Percentiles rank a stretch among this genome's conserved stretches.
phyloP scores from a whole-genome alignment of 2,329 filamentous ascomycete species.

The Aspergillus glaucus region DNA sequence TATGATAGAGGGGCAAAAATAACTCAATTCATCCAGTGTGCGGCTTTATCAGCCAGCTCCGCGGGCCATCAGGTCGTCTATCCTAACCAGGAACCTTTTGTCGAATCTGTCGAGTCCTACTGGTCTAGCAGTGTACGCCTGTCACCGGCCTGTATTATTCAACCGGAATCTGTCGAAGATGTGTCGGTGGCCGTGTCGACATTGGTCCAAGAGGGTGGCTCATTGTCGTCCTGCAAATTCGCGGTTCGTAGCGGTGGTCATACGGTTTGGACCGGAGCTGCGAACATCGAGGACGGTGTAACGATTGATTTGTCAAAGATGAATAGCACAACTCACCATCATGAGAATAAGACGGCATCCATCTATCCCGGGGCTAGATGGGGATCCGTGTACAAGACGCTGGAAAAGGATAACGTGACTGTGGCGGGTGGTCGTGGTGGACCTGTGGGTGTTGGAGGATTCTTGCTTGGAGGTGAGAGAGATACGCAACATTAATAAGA shows the following conservation, averaged over 20 bases:
- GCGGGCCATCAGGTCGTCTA: conserved; percentile 14
- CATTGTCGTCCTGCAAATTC: conserved; percentile 10
- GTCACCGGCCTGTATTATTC: conserved; percentile 18
- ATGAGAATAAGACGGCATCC: conserved; percentile 6
- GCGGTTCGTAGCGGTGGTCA: conserved; percentile 42
- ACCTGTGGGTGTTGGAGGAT: conserved; percentile 17
- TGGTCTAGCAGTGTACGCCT: conserved; percentile 19
- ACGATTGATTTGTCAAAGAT: conserved; percentile 34
- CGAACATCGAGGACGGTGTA: conserved; percentile 38
- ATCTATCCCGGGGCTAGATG: conserved; percentile 15
- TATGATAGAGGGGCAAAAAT: neutral
- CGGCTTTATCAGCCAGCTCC: conserved; percentile 2
- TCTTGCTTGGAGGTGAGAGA: conserved; percentile 15
- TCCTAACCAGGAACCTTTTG: conserved; percentile 11
- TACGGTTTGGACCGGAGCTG: conserved; percentile 32
- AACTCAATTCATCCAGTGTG: conserved; percentile 3
- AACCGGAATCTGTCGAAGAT: conserved; percentile 16
- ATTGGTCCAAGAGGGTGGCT: conserved; percentile 4
- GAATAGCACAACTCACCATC: conserved; percentile 14
- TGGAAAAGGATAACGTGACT: conserved; percentile 9
- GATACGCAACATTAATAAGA: neutral
- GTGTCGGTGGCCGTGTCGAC: conserved; percentile 17
- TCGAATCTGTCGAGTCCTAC: conserved; percentile 14
- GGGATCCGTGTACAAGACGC: conserved; percentile 12
- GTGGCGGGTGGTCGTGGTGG: conserved; percentile 16